Conservation (phyloP, 1,139 yeast genomes). For the Suhomyces yuchorum region DNA sequence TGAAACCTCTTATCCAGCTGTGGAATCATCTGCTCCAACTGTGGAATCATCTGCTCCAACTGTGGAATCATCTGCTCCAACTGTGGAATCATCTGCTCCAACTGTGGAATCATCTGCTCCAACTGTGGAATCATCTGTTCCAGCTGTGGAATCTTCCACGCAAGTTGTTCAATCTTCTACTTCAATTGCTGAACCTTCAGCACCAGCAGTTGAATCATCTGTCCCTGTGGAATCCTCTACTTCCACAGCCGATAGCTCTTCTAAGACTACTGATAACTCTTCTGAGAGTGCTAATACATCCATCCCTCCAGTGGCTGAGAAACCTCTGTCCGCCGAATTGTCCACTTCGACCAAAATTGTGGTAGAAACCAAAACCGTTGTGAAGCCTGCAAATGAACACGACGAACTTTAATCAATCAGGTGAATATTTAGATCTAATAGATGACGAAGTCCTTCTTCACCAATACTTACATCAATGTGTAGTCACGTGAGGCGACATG, state of each 20-base stretch:
- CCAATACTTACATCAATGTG: neutral
- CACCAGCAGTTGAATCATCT: neutral
- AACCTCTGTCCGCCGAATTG: neutral
- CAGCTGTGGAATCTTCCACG: neutral
- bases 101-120: neutral
- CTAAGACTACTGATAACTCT: neutral
- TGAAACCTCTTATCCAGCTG: neutral
- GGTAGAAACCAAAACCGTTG: neutral
- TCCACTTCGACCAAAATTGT: neutral
- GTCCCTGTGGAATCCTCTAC: neutral
- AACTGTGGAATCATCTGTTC: neutral
- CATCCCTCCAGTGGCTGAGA: neutral
- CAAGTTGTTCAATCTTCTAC: neutral
- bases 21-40: neutral
- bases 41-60: no score
- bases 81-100: no score
- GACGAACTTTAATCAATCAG: slow-evolving; percentile 23
- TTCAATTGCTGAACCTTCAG: neutral
- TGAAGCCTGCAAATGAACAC: slow-evolving; percentile 16
- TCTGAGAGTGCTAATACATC: neutral
- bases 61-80: no score
- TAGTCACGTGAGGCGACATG: neutral
- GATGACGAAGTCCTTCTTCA: neutral
- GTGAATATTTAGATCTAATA: neutral
- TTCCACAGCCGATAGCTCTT: neutral